Conservation (phyloP, 2,329 filamentous ascomycete genomes). For the Colletotrichum agaves region DNA sequence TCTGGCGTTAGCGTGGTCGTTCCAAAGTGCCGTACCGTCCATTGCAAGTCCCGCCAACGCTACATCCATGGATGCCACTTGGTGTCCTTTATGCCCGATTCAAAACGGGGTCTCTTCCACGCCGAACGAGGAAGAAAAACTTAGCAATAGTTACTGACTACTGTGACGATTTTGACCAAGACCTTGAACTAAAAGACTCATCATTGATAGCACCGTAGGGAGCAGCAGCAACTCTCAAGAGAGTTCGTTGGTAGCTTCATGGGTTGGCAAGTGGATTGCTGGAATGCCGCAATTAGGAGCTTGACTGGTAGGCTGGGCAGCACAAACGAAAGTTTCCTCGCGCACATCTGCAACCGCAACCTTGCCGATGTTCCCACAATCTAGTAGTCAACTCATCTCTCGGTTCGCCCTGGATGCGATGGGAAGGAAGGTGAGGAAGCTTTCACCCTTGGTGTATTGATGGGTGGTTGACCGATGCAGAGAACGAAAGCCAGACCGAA, state of each 20-base stretch:
- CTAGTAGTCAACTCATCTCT: constrained; percentile 3
- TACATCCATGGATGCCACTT: background rate
- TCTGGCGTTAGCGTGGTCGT: constrained; percentile 1
- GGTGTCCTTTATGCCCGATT: no score
- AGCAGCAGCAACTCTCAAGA: background rate
- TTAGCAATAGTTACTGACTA: no score
- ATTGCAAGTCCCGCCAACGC: background rate
- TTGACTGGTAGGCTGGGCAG: background rate
- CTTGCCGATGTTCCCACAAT: background rate
- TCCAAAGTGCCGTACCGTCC: background rate
- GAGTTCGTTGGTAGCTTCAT: background rate
- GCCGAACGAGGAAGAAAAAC: no score
- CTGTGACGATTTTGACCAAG: no score
- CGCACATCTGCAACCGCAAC: constrained; percentile 12
- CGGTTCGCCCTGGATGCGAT: constrained; percentile 14
- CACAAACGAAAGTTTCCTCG: background rate
- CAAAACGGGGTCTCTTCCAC: no score
- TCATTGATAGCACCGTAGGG: background rate
- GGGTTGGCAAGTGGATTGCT: background rate
- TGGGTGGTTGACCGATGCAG: constrained; percentile 4
- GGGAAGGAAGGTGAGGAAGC: background rate
- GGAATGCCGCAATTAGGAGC: constrained; percentile 12
- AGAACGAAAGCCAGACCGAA: constrained; percentile 15
- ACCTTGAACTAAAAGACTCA: no score
- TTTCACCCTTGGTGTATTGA: constrained; percentile 1